Conservation (phyloP, 768 basidiomycete species). For the Russula dissimulans region DNA sequence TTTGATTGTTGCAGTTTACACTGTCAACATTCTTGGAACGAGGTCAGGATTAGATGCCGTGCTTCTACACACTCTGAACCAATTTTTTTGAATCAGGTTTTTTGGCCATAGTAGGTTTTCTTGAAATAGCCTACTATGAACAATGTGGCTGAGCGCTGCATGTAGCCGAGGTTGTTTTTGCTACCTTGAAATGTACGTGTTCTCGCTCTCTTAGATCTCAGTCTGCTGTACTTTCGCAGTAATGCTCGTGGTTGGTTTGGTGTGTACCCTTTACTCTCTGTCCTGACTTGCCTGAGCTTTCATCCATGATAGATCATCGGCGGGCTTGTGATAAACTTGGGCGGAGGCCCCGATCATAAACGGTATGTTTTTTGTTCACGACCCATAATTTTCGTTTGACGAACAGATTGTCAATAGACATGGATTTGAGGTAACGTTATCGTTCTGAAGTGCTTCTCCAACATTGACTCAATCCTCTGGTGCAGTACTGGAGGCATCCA, state of each 20-base stretch:
- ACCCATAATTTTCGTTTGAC: not conserved
- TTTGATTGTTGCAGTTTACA: slow-evolving; percentile 7
- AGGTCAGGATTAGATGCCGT: not conserved
- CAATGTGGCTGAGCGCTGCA: not conserved
- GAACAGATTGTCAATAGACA: slow-evolving; percentile 4
- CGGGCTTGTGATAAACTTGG: slow-evolving; percentile 15
- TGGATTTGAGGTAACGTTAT: slow-evolving; percentile 13
- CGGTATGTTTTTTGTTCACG: slow-evolving; percentile 1
- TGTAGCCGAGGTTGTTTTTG: slow-evolving; percentile 16
- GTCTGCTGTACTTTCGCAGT: slow-evolving; percentile 8
- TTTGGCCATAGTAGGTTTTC: slow-evolving; percentile 14
- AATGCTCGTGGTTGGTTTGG: slow-evolving; percentile 19
- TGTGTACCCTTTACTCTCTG: not conserved
- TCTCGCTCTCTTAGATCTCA: not conserved
- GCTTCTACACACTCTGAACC: not conserved
- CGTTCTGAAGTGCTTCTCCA: not conserved
- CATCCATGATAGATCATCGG: slow-evolving; percentile 13
- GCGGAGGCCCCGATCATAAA: slow-evolving; percentile 18
- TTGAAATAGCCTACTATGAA: not conserved
- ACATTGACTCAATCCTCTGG: not conserved
- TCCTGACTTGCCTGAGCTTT: not conserved
- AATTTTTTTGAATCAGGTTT: not conserved
- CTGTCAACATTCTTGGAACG: slow-evolving; percentile 12
- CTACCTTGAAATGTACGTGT: slow-evolving; percentile 17
- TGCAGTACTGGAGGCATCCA: slow-evolving; percentile 17